Evolutionary conservation across 1,139 yeast species (phyloP), one percentile per base, ranked within the genome.

Genomic region (Yamadazyma blattariae): DNA sequence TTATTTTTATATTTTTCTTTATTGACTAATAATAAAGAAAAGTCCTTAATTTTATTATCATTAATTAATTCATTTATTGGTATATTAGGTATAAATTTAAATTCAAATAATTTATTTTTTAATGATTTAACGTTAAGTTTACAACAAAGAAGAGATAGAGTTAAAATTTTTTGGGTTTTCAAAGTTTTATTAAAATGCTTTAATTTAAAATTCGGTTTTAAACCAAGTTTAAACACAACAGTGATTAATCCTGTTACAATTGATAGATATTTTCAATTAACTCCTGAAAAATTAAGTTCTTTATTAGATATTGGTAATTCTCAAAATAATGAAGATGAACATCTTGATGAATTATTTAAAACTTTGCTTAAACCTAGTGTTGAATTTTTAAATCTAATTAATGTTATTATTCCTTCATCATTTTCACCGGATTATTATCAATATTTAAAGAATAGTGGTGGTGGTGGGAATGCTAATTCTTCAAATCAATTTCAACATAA

Each of bases 91-190:
- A 66, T 72, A 29, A 71, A 71, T 45, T 56, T 71, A 37, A 71
- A 71, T 44, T 60, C 69, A 25, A 69, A 70, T 30, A 68, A 68
- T 40, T 51, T 72, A 19, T 69, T 70, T 41, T 71, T 70, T 52
- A 69, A 70, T 43, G 76, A 71, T 49, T 60, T 69, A 37, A 57
- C 71, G 7, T 56, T 69, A 28, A 50, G 51, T 17, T 44, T 62
- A 26, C 60, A 59, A 33, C 67, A 71, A 46, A 56, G 62, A 42
- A 57, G 77, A 37, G 74, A 74, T 41, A 59, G 85, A 47, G 74
- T 79, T 14, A 79, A 77, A 48, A 60, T 77, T 15, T 79, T 74
- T 45, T 79, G 86, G 86, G 75, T 73, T 16, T 77, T 72, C 48
- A 73, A 73, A 41, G 74, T 77, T 3, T 57, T 79, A 24, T 59